Evolutionary conservation across 2,329 filamentous ascomycete species (phyloP).

Genomic region (Trichoderma guizhouense): DNA sequence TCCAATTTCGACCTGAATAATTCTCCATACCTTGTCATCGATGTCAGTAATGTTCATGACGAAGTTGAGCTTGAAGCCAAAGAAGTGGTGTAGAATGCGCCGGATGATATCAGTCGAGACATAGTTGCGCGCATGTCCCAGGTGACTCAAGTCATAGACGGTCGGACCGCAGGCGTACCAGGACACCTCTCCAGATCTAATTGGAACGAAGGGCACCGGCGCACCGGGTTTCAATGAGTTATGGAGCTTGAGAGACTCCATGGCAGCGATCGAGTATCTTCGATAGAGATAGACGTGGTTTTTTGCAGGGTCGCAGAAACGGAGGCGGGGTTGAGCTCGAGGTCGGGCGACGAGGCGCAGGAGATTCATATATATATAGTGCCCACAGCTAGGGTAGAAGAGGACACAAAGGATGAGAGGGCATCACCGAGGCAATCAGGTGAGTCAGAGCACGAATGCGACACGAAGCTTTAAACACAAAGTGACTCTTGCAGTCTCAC

Average conservation of each 20-base stretch:
- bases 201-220: conserved; percentile 71
- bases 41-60: conserved; percentile 93
- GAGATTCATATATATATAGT: conserved; percentile 35
- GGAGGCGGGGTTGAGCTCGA: conserved; percentile 25
- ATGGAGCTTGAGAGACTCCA: conserved; percentile 67
- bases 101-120: conserved; percentile 86
- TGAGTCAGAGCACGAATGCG: conserved; percentile 19
- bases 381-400: conserved; percentile 18
- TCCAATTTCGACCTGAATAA: neutral
- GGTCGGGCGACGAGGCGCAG: conserved; percentile 31
- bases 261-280: conserved; percentile 37
- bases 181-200: conserved; percentile 66
- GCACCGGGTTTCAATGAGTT: conserved; percentile 72
- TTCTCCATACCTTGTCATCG: conserved; percentile 60
- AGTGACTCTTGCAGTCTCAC: conserved; percentile 2
- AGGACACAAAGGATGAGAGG: neutral
- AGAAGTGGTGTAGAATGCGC: conserved; percentile 78
- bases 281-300: conserved; percentile 31
- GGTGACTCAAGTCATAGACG: conserved; percentile 76
- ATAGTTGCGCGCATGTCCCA: conserved; percentile 86
- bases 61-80: conserved; percentile 77
- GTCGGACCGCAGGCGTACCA: conserved; percentile 93
- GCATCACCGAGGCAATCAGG: conserved; percentile 12
- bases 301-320: conserved; percentile 29
- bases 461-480: neutral